Evolutionary conservation across 192 early-diverging fungal species (phyloP).

Genomic region (Phlyctochytrium bullatum): DNA sequence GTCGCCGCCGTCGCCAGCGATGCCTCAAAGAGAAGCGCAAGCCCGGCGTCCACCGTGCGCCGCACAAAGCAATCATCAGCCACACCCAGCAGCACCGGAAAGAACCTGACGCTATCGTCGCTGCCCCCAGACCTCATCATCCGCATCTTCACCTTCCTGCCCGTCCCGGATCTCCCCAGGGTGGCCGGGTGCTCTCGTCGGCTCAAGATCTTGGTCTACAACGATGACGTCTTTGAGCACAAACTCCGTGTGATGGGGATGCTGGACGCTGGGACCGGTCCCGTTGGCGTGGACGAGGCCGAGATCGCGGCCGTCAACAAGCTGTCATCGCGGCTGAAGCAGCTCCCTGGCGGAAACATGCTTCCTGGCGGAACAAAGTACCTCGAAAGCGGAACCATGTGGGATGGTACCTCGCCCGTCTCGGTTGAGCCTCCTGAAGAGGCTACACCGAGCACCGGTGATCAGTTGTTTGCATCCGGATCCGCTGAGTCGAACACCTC

Average conservation of each 20-base stretch:
- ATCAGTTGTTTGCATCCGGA: background rate
- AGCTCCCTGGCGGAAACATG: conserved; percentile 50
- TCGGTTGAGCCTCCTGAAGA: background rate
- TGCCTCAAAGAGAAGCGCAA: background rate
- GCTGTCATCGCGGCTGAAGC: conserved; percentile 36
- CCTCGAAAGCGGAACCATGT: conserved; percentile 48
- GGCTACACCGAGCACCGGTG: background rate
- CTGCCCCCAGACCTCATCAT: conserved; percentile 54
- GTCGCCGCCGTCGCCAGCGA: background rate
- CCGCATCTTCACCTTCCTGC: conserved; percentile 39
- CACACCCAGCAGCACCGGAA: background rate
- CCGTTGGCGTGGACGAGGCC: conserved; percentile 5
- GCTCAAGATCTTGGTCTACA: conserved; percentile 75
- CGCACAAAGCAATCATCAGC: background rate
- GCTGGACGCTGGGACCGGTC: conserved; percentile 1
- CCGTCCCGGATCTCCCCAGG: conserved; percentile 38
- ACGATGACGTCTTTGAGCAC: conserved; percentile 71
- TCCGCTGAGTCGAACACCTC: conserved; percentile 5
- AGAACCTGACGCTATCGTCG: conserved; percentile 28
- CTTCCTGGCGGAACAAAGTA: conserved; percentile 40
- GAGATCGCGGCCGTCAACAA: conserved; percentile 16
- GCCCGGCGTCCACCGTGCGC: background rate
- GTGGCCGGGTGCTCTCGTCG: conserved; percentile 64
- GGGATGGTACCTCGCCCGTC: conserved; percentile 29
- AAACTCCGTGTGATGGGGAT: conserved; percentile 60